Conservation (phyloP, 2,329 filamentous ascomycete species). For the Trichoderma breve region DNA sequence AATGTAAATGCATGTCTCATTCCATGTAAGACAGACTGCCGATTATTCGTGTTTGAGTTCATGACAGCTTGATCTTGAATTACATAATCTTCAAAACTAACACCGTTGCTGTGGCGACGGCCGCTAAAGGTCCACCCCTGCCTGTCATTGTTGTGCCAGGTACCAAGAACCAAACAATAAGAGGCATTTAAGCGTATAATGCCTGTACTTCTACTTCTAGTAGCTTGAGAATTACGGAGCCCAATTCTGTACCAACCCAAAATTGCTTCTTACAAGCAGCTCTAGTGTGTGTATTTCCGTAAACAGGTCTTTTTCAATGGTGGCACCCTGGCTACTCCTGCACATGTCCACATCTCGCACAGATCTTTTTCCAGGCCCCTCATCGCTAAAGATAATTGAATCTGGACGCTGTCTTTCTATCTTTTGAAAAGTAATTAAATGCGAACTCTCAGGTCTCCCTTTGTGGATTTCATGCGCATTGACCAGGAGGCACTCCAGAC, state of each 20-base stretch:
- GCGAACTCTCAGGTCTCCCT: not conserved
- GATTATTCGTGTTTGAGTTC: not conserved
- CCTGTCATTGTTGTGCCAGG: not conserved
- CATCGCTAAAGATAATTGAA: not conserved
- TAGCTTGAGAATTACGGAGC: not conserved
- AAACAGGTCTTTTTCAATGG: not conserved
- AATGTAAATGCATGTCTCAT: not conserved
- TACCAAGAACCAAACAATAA: not conserved
- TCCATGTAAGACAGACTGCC: not conserved
- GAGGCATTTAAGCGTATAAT: not conserved
- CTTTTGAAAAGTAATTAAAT: not conserved
- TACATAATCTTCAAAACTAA: not conserved
- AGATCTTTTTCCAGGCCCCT: conserved; percentile 3
- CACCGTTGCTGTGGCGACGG: conserved; percentile 16
- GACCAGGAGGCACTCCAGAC: not conserved
- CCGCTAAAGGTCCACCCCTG: not conserved
- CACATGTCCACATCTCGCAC: conserved; percentile 2
- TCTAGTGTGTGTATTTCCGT: not conserved
- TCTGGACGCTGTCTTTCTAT: not conserved
- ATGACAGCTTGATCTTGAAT: not conserved
- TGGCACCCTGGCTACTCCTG: not conserved
- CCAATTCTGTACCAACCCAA: not conserved
- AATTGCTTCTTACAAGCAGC: not conserved
- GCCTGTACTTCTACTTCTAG: not conserved
- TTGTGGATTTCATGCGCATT: not conserved